Conservation (phyloP, 805 yeast species). For the Candida nanaspora region DNA sequence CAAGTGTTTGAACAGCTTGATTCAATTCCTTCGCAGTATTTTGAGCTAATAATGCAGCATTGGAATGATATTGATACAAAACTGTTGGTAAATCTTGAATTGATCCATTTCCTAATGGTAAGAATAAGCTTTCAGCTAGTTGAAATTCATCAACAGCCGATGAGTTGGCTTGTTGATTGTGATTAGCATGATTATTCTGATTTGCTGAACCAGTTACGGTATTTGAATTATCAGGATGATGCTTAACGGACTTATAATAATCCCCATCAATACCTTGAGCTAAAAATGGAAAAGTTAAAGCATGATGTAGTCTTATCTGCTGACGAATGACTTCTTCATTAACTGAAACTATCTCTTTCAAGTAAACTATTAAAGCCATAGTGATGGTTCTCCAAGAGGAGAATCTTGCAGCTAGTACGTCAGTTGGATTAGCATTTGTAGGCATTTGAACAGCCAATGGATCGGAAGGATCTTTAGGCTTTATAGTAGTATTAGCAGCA, state of each 20-base stretch:
- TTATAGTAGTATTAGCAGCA: too few relatives aligned
- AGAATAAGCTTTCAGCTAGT: constrained; percentile 43
- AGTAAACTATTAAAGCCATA: constrained; percentile 64
- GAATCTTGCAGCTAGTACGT: constrained; percentile 75
- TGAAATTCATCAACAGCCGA: constrained; percentile 23
- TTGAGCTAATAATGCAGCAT: constrained; percentile 51
- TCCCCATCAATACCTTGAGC: constrained; percentile 35
- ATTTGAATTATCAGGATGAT: constrained; percentile 6
- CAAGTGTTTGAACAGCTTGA: constrained; percentile 57
- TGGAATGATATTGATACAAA: constrained; percentile 46
- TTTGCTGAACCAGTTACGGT: constrained; percentile 4
- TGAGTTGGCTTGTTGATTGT: constrained; percentile 6
- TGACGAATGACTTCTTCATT: constrained; percentile 87
- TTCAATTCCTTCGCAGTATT: constrained; percentile 53
- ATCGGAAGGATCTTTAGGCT: constrained; percentile 34
- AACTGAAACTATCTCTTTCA: constrained; percentile 73
- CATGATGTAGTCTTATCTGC: constrained; percentile 73
- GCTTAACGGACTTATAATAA: constrained; percentile 28
- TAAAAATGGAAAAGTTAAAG: constrained; percentile 51
- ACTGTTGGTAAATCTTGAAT: constrained; percentile 76
- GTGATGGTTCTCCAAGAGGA: constrained; percentile 81
- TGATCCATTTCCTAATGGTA: constrained; percentile 74
- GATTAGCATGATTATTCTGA: constrained; percentile 5
- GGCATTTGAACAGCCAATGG: constrained; percentile 48
- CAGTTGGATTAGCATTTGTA: constrained; percentile 71